Evolutionary conservation across 2,329 filamentous ascomycete species (phyloP).

Genomic region (Sarocladium brachiariae): DNA sequence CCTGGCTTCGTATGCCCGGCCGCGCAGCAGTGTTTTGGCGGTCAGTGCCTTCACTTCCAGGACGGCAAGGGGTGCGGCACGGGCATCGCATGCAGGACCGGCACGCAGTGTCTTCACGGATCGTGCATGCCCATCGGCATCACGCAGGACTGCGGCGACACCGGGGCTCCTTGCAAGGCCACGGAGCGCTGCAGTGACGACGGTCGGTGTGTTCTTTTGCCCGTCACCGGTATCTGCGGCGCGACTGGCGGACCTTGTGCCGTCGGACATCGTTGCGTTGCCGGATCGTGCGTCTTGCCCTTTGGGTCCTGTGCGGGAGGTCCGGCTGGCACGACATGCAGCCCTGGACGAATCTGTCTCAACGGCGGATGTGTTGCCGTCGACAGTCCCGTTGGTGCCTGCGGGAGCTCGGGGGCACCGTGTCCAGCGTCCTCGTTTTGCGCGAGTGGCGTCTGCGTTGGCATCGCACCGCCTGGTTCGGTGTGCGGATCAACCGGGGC

Average conservation of each 20-base stretch:
- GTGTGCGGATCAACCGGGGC: background rate
- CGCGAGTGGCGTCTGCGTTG: constrained; percentile 6
- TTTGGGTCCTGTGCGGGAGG: constrained; percentile 5
- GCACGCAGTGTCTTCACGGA: constrained; percentile 4
- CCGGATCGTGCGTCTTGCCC: background rate
- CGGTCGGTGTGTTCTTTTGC: background rate
- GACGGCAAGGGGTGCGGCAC: constrained; percentile 6
- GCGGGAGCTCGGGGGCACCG: constrained; percentile 1
- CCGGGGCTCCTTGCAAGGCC: background rate
- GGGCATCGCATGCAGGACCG: constrained; percentile 5
- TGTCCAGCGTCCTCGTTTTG: constrained; percentile 3
- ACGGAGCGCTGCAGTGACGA: background rate
- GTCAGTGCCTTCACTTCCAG: constrained; percentile 5
- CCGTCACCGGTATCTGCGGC: constrained; percentile 6
- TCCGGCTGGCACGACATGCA: background rate
- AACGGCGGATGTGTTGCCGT: constrained; percentile 2
- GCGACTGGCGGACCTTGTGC: constrained; percentile 2
- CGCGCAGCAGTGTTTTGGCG: background rate
- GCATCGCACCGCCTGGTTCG: background rate
- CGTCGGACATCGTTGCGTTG: background rate
- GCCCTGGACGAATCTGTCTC: constrained; percentile 1
- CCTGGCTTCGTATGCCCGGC: background rate
- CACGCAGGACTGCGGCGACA: background rate
- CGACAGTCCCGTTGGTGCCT: background rate
- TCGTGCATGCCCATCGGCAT: background rate